Evolutionary conservation across 1,139 yeast species (phyloP).

Genomic region (Debaryomyces nepalensis): DNA sequence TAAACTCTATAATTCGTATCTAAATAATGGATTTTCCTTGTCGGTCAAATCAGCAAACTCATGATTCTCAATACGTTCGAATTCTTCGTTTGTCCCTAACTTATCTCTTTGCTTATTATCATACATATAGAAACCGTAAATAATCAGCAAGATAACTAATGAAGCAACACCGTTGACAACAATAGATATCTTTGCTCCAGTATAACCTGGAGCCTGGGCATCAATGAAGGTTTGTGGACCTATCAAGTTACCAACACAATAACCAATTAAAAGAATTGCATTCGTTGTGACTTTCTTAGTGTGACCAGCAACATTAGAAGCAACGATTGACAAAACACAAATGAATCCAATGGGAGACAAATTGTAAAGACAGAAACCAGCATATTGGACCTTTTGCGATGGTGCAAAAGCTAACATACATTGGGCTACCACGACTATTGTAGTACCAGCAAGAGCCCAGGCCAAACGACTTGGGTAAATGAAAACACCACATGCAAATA

Average conservation of each 20-base stretch:
- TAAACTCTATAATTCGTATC: conserved; percentile 12
- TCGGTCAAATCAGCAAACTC: conserved; percentile 28
- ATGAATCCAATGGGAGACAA: conserved; percentile 48
- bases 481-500: conserved; percentile 34
- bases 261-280: conserved; percentile 63
- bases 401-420: conserved; percentile 55
- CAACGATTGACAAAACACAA: conserved; percentile 51
- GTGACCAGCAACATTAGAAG: conserved; percentile 71
- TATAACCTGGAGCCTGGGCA: conserved; percentile 56
- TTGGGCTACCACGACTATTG: conserved; percentile 41
- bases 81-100: conserved; percentile 14
- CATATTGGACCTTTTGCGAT: conserved; percentile 39
- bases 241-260: conserved; percentile 68
- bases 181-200: conserved; percentile 48
- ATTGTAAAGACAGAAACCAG: conserved; percentile 24
- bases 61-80: conserved; percentile 15
- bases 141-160: conserved; percentile 11
- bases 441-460: conserved; percentile 47
- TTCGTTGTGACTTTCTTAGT: conserved; percentile 67
- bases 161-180: conserved; percentile 33
- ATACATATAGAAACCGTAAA: conserved; percentile 8
- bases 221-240: conserved; percentile 73
- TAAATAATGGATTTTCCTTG: conserved; percentile 23
- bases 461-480: conserved; percentile 38
- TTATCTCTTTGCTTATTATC: conserved; percentile 13